Conservation (phyloP, 1,139 yeast species). For the Nakaseomyces uthaithaninus region DNA sequence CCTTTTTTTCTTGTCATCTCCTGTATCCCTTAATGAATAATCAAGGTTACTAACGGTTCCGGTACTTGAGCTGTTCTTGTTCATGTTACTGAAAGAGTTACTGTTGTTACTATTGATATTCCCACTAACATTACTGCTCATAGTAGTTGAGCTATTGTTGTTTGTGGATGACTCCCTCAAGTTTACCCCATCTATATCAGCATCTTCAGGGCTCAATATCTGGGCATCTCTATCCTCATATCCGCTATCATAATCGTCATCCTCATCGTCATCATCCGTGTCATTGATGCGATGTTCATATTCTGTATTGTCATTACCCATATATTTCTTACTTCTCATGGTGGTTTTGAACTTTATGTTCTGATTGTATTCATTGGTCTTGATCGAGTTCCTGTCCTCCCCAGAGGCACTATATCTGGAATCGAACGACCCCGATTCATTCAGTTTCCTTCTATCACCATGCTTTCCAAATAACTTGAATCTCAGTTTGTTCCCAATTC, state of each 20-base stretch:
- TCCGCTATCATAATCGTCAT: constrained; percentile 7
- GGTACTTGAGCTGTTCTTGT: background rate
- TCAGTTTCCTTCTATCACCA: constrained; percentile 10
- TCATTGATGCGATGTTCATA: background rate
- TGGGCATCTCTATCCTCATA: constrained; percentile 5
- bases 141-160: background rate
- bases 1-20: constrained; percentile 13
- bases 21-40: constrained; percentile 8
- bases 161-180: constrained; percentile 1
- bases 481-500: constrained; percentile 17
- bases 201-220: background rate
- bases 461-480: constrained; percentile 13
- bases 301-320: constrained; percentile 7
- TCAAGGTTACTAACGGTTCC: constrained; percentile 3
- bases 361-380: constrained; percentile 16
- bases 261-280: constrained; percentile 4
- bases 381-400: constrained; percentile 12
- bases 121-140: constrained; percentile 7
- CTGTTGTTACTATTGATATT: background rate
- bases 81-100: constrained; percentile 2
- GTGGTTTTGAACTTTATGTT: constrained; percentile 21
- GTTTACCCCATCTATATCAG: background rate
- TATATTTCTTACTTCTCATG: constrained; percentile 14
- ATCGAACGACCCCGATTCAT: constrained; percentile 8
- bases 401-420: constrained; percentile 5